phyloP scores from a whole-genome alignment of 75 land plant genomes.

The Isoetes taiwanensis region DNA sequence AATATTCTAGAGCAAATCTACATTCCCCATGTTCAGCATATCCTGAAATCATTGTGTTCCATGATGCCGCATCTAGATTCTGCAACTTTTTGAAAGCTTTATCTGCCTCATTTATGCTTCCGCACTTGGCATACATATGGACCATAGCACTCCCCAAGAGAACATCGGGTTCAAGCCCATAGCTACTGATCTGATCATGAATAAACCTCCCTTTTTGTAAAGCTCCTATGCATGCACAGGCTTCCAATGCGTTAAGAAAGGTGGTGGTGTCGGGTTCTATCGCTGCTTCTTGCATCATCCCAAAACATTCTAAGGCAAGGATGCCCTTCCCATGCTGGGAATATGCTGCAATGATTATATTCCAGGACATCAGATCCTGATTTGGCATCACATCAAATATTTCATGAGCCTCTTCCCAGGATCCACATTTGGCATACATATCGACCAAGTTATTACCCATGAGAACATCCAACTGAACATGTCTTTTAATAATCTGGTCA shows the following conservation, averaged over 20 bases:
- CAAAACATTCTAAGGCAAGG: neutral
- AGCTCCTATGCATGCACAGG: constrained; percentile 2
- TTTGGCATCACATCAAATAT: too few species aligned
- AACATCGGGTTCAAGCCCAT: too few species aligned
- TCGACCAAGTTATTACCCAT: neutral
- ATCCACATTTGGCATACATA: too few species aligned
- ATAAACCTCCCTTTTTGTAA: too few species aligned
- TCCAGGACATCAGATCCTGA: too few species aligned
- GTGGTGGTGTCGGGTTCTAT: neutral
- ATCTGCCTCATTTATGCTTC: constrained; percentile 20
- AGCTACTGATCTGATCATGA: too few species aligned
- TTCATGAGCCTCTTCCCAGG: too few species aligned
- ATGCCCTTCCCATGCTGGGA: neutral
- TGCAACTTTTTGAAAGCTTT: constrained; percentile 12
- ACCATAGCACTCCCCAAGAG: constrained; percentile 32
- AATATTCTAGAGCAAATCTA: constrained; percentile 24
- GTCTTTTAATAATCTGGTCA: neutral
- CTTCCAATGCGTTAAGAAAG: neutral
- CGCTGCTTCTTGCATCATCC: neutral
- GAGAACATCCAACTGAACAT: neutral
- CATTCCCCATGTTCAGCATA: constrained; percentile 22
- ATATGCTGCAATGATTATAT: neutral
- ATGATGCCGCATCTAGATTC: constrained; percentile 19
- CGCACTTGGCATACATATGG: constrained; percentile 35
- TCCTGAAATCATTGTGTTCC: constrained; percentile 31